A percentile compares a stretch with the other conserved stretches of the same genome.
These are phyloP conservation scores for Leptographium radiaticola DNA, from an alignment of 2,329 filamentous ascomycete species.

Conservation along the genomic window DNA sequence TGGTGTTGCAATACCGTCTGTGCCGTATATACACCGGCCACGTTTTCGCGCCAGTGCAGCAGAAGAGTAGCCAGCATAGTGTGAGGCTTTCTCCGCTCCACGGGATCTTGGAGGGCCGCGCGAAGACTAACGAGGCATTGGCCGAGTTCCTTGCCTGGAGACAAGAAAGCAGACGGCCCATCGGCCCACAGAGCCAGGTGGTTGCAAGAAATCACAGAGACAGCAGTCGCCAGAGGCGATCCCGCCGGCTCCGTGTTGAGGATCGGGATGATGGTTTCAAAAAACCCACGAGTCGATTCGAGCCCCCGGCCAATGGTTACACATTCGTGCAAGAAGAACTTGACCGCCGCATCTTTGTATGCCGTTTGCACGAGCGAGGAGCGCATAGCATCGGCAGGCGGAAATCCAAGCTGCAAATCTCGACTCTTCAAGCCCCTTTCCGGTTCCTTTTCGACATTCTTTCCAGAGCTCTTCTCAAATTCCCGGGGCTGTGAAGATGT, in stretches of 20 bases:
- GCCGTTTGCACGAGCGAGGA: neutral
- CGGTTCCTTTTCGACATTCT: neutral
- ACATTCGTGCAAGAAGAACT: conserved; percentile 1
- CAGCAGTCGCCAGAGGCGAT: neutral
- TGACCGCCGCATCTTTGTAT: neutral
- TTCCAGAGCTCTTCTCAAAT: neutral
- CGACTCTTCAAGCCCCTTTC: neutral
- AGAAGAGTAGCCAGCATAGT: neutral
- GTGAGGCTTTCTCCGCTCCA: neutral
- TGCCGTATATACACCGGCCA: neutral
- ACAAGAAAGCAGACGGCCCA: neutral
- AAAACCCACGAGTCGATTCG: conserved; percentile 1
- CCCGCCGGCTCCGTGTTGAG: neutral
- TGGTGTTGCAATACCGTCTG: neutral
- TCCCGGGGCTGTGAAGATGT: neutral
- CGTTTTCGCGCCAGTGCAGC: conserved; percentile 1
- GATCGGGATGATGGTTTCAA: neutral
- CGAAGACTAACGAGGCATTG: neutral
- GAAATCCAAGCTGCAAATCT: neutral
- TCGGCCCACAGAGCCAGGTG: neutral
- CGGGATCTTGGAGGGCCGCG: neutral
- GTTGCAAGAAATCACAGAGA: neutral
- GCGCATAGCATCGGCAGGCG: neutral
- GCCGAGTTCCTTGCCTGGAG: neutral
- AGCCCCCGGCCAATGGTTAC: conserved; percentile 1